These are phyloP conservation scores for Chaetoceros tenuissimus DNA, from an alignment of 108 stramenopile species.

Conservation along the genomic window DNA sequence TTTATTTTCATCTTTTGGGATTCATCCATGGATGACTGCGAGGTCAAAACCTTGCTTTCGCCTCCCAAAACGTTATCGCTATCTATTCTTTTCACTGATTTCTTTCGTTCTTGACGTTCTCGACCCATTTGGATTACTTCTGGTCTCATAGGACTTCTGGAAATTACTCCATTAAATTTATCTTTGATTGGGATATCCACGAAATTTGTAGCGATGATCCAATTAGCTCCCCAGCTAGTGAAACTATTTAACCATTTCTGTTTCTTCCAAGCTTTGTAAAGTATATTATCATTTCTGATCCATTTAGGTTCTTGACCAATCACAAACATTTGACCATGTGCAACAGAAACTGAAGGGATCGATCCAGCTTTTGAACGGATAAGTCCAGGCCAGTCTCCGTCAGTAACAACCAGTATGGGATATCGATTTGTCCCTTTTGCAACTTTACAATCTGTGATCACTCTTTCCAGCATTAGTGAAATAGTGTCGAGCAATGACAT, in stretches of 20 bases:
- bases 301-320: slow-evolving; percentile 19
- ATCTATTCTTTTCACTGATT: neutral
- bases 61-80: neutral
- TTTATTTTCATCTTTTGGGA: neutral
- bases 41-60: neutral
- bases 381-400: slow-evolving; percentile 29
- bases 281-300: slow-evolving; percentile 2
- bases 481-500: slow-evolving; percentile 4
- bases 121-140: slow-evolving; percentile 8
- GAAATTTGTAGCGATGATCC: slow-evolving; percentile 27
- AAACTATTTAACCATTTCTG: slow-evolving; percentile 8
- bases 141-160: slow-evolving; percentile 14
- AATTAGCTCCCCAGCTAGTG: slow-evolving; percentile 8
- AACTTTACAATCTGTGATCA: slow-evolving; percentile 23
- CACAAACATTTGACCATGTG: slow-evolving; percentile 25
- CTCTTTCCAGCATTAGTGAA: slow-evolving; percentile 13
- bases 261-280: slow-evolving; percentile 12
- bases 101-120: neutral
- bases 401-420: slow-evolving; percentile 17
- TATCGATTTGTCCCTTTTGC: slow-evolving; percentile 8
- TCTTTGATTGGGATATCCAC: slow-evolving; percentile 3
- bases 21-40: neutral
- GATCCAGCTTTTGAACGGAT: slow-evolving; percentile 18
- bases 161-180: slow-evolving; percentile 7
- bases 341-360: slow-evolving; percentile 18